A percentile compares a stretch with the other conserved stretches of the same genome.
Evolutionary conservation across 495 filamentous ascomycete genomes (phyloP).

Genomic region (Neurospora sp.): DNA sequence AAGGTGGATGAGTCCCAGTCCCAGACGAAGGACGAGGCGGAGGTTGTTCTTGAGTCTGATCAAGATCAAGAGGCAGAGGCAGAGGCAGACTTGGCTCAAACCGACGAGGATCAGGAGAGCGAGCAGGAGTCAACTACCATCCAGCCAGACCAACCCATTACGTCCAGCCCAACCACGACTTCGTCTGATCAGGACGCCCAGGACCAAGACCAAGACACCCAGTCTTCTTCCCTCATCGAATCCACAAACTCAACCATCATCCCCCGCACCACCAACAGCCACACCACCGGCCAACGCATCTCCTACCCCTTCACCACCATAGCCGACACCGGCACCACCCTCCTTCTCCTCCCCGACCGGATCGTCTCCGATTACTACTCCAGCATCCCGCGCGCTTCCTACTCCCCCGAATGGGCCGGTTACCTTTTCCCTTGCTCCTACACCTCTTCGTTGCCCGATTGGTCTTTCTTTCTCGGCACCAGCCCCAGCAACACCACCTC

Average conservation of each 20-base stretch:
- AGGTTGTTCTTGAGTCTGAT: too few species aligned
- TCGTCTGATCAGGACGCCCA: constrained; percentile 45
- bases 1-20: too few species aligned
- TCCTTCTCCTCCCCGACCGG: constrained; percentile 44
- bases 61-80: too few species aligned
- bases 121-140: not conserved
- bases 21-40: too few species aligned
- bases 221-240: not conserved
- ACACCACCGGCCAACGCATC: constrained; percentile 6
- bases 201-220: constrained; percentile 40
- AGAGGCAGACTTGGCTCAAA: too few species aligned
- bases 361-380: constrained; percentile 53
- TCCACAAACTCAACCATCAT: not conserved
- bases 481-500: too few species aligned
- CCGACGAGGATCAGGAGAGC: not conserved
- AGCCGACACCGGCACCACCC: constrained; percentile 58
- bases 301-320: constrained; percentile 33
- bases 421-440: not conserved
- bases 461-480: constrained; percentile 9
- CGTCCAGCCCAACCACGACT: not conserved
- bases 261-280: not conserved
- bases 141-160: not conserved
- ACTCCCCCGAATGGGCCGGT: constrained; percentile 36
- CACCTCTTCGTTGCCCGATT: constrained; percentile 5
- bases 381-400: constrained; percentile 43